Percentiles rank a stretch among this genome's conserved stretches.
Conservation (phyloP, 73 alveolate species). For the Paramecium sexaurelia region DNA sequence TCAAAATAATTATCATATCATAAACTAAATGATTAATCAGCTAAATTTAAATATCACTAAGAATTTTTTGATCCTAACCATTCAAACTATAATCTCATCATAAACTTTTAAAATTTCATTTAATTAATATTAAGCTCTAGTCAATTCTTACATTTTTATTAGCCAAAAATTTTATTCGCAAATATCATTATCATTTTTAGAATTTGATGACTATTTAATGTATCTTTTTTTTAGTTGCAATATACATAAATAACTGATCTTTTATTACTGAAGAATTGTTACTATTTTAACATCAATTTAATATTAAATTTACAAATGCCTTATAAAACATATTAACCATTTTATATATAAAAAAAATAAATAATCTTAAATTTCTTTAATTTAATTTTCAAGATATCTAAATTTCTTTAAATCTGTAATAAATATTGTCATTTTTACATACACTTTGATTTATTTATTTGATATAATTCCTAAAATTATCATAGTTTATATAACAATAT, state of each 20-base stretch:
- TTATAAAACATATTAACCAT: not conserved
- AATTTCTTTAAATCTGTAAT: not conserved
- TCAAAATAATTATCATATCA: not conserved
- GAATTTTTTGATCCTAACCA: conserved; percentile 11
- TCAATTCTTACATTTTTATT: not conserved
- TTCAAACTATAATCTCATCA: conserved; percentile 48
- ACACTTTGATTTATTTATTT: not conserved
- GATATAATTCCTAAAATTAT: conserved; percentile 22
- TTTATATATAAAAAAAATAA: not conserved
- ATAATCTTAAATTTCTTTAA: not conserved
- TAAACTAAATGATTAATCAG: not conserved
- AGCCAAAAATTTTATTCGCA: not conserved
- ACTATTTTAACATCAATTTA: not conserved
- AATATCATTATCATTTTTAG: conserved; percentile 22
- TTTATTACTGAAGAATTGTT: not conserved
- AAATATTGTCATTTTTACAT: not conserved
- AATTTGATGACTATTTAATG: conserved; percentile 27
- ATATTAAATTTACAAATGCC: conserved; percentile 3
- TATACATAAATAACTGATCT: conserved; percentile 4
- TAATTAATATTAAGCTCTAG: not conserved
- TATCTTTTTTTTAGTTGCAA: conserved; percentile 48
- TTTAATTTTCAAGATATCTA: not conserved
- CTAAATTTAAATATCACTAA: not conserved
- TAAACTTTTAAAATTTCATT: not conserved
- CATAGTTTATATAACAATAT: not conserved